These are phyloP conservation scores for Stachybotrys chlorohalonatus DNA, from an alignment of 2,329 filamentous ascomycete genomes.

Conservation along the genomic window DNA sequence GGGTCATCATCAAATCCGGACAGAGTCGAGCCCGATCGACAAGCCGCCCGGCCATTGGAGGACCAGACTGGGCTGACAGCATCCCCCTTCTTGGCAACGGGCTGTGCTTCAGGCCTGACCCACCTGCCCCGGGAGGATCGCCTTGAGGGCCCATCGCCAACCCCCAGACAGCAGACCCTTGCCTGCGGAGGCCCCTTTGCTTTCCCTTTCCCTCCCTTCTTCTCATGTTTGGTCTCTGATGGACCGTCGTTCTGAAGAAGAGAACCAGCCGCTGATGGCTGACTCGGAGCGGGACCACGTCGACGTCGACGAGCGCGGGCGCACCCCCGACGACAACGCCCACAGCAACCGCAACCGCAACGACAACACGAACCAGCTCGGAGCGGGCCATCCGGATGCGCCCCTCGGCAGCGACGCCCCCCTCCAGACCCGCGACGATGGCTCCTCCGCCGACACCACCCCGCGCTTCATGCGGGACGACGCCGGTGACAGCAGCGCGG, in stretches of 20 bases:
- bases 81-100: too few species aligned
- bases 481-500: slow-evolving; percentile 23
- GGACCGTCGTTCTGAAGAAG: slow-evolving; percentile 10
- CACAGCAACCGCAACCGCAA: slow-evolving; percentile 3
- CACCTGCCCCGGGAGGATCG: too few species aligned
- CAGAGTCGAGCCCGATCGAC: too few species aligned
- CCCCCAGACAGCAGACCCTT: too few species aligned
- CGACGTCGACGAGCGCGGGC: not conserved
- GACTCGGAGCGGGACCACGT: slow-evolving; percentile 17
- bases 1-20: too few species aligned
- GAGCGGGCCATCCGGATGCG: slow-evolving; percentile 29
- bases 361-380: not conserved
- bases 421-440: too few species aligned
- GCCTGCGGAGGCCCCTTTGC: too few species aligned
- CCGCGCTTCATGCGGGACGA: slow-evolving; percentile 51
- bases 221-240: not conserved
- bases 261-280: slow-evolving; percentile 30
- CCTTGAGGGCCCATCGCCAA: too few species aligned
- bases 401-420: slow-evolving; percentile 24
- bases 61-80: too few species aligned
- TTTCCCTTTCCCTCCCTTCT: too few species aligned
- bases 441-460: slow-evolving; percentile 24
- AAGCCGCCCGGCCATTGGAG: too few species aligned
- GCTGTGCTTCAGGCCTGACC: too few species aligned
- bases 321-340: slow-evolving; percentile 1